Evolutionary conservation across 1,139 yeast genomes (phyloP).

Genomic region (Suhomyces panamericanus): DNA sequence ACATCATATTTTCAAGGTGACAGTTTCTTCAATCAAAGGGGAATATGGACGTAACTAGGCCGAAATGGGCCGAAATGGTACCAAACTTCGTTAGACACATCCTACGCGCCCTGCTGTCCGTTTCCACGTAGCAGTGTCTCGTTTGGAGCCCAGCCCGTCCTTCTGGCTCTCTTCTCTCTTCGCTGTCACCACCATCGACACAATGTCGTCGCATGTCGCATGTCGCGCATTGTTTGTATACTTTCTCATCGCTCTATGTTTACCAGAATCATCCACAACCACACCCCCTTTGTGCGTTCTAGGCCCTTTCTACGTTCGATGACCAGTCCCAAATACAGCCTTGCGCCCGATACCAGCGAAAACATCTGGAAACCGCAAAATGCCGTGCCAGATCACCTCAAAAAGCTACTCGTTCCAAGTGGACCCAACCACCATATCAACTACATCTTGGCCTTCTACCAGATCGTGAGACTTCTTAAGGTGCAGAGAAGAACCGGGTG

Average conservation of each 20-base stretch:
- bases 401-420: conserved; percentile 37
- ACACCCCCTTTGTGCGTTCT: background rate
- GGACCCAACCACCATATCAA: conserved; percentile 31
- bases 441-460: conserved; percentile 69
- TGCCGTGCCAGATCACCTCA: conserved; percentile 56
- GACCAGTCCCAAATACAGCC: conserved; percentile 5
- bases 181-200: background rate
- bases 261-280: background rate
- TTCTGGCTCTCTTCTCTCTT: background rate
- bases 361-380: conserved; percentile 58
- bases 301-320: background rate
- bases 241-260: conserved; percentile 3
- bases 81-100: too few relatives aligned
- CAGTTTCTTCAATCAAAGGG: background rate
- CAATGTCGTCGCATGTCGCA: conserved; percentile 2
- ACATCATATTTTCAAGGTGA: too few relatives aligned
- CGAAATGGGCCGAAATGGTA: too few relatives aligned
- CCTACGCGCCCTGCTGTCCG: too few relatives aligned
- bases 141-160: too few relatives aligned
- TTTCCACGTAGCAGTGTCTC: too few relatives aligned
- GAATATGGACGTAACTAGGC: too few relatives aligned
- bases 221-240: background rate
- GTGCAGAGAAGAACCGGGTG: conserved; percentile 90
- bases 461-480: conserved; percentile 73
- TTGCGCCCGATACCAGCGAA: conserved; percentile 17